A percentile compares a stretch with the other conserved stretches of the same genome.
Evolutionary conservation across 1,139 yeast genomes (phyloP).

Genomic region (Sugiyamaella japonica): DNA sequence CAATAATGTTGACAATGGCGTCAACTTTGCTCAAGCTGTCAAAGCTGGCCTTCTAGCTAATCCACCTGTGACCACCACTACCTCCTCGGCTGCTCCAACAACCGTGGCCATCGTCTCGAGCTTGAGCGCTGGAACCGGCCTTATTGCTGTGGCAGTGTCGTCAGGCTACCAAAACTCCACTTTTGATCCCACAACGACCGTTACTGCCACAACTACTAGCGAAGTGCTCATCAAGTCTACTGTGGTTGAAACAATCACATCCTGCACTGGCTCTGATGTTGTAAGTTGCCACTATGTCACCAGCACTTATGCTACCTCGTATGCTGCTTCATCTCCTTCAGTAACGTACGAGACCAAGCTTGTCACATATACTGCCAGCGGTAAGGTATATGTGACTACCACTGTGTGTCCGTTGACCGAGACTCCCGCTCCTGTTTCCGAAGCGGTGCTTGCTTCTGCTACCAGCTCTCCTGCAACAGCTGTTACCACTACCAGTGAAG

Average conservation of each 20-base stretch:
- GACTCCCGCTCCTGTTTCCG: slow-evolving; percentile 1
- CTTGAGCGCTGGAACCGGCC: background rate
- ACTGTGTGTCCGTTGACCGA: slow-evolving; percentile 18
- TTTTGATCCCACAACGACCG: slow-evolving; percentile 5
- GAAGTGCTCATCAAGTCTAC: slow-evolving; percentile 12
- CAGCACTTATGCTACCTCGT: slow-evolving; percentile 20
- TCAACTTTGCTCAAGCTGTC: slow-evolving; percentile 43
- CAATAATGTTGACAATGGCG: slow-evolving; percentile 50
- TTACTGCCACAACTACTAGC: slow-evolving; percentile 17
- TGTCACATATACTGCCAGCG: slow-evolving; percentile 10
- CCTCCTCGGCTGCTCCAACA: slow-evolving; percentile 5
- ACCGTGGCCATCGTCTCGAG: slow-evolving; percentile 11
- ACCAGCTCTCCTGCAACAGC: slow-evolving; percentile 3
- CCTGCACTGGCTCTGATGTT: slow-evolving; percentile 31
- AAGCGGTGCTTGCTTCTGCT: background rate
- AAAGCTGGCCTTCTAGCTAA: slow-evolving; percentile 11
- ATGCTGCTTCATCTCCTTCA: too few species aligned
- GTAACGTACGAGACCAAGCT: slow-evolving; percentile 12
- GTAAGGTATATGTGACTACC: slow-evolving; percentile 15
- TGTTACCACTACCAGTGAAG: slow-evolving; percentile 2
- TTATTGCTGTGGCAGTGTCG: slow-evolving; percentile 8
- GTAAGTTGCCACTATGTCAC: slow-evolving; percentile 32
- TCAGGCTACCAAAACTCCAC: slow-evolving; percentile 2
- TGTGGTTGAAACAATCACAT: slow-evolving; percentile 23
- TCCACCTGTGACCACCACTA: slow-evolving; percentile 8